Base-by-base conservation (phyloP, 1,284 basidiomycete species). In the Ceratobasidium papillatum region DNA sequence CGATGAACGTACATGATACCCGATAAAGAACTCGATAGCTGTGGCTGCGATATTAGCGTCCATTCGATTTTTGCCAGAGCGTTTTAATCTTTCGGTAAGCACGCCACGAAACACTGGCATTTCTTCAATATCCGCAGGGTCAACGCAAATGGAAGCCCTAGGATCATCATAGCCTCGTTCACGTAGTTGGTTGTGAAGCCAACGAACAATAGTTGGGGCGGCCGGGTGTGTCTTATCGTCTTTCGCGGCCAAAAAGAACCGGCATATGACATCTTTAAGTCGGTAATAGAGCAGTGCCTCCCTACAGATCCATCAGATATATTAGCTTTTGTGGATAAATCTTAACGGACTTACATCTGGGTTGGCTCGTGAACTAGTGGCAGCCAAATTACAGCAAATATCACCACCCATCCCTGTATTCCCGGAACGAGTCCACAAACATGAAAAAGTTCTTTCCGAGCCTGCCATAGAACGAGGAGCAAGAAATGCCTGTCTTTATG, bases 351-450 rank as follows among this genome's bases (percentile, higher is more conserved):
- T 43, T 36, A 63, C 36, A 38, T 43, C 25, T 41, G 38, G 7
- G 27, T 32, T 5, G 43, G 47, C 22, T 66, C 34, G 12, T 63
- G 14, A 19, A 45, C 47, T 19, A 66, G 14, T 19, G 30, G 49
- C 30, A 32, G 17, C 64, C 64, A 66, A 7, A 38, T 54, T 25
- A 34, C 45, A 4, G 25, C 47, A 38, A 66, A 66, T 52, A 52
- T 51, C 11, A 41, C 14, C 17, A 51, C 34, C 64, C 64, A 66
- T 19, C 64, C 64, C 11, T 66, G 64, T 51, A 66, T 17, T 3
- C 36, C 64, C 11, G 62, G 41, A 49, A 65, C 27, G 1, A 14
- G 27, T 11, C 34, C 14, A 25, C 62, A 65, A n/a, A 65, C 45
- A 3, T 22, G 47, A 45, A 51, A 66, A 8, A 52, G 17, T 8